Percentiles rank a stretch among this genome's conserved stretches.
These are phyloP conservation scores for Casuarina equisetifolia DNA, from an alignment of 306 rosid species.

Conservation along the genomic window DNA sequence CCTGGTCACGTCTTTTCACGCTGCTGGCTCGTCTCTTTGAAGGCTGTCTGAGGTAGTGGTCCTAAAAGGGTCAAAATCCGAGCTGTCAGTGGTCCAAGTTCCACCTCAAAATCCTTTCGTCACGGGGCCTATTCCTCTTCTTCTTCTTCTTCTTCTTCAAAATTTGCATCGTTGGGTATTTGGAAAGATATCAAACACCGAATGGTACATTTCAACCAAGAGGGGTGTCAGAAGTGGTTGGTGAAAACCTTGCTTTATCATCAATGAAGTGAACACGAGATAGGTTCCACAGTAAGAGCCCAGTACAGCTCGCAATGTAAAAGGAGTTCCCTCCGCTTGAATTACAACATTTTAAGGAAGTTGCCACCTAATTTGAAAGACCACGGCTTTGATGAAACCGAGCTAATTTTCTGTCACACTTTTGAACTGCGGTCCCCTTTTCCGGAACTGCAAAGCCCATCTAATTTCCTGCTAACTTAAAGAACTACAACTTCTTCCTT, in stretches of 20 bases:
- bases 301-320: not conserved
- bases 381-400: not conserved
- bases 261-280: not conserved
- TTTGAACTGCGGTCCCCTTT: too few relatives aligned
- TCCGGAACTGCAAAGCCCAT: too few relatives aligned
- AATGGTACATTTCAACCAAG: not conserved
- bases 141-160: not conserved
- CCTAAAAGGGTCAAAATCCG: not conserved
- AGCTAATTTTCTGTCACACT: too few relatives aligned
- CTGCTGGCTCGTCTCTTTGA: not conserved
- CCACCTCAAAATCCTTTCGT: not conserved
- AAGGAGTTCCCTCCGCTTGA: too few relatives aligned
- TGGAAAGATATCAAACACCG: not conserved
- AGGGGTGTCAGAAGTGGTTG: not conserved
- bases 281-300: not conserved
- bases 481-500: too few relatives aligned
- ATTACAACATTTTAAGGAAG: too few relatives aligned
- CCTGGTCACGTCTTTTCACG: not conserved
- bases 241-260: not conserved
- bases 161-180: too few relatives aligned
- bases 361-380: too few relatives aligned
- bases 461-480: too few relatives aligned
- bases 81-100: not conserved
- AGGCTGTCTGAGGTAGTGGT: not conserved
- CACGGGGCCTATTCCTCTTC: not conserved